phyloP scores from a whole-genome alignment of 2,329 filamentous ascomycete genomes.

The Blastomyces emzantsi region DNA sequence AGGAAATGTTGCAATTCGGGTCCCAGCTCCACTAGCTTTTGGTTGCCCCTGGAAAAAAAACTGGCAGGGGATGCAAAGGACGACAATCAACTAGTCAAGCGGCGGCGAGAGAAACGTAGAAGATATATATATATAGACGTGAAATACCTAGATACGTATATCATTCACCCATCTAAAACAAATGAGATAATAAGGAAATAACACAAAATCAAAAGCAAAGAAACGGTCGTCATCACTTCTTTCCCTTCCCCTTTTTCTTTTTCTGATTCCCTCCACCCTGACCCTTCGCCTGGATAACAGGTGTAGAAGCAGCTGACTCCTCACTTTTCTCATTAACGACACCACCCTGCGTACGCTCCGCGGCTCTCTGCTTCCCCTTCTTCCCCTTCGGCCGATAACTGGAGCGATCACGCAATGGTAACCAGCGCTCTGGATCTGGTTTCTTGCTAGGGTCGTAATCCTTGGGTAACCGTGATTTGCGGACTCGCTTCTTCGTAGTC shows the following conservation, averaged over 20 bases:
- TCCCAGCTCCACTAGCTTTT: no score
- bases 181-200: neutral
- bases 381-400: conserved; percentile 84
- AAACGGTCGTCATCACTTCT: conserved; percentile 26
- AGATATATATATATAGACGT: neutral
- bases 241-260: conserved; percentile 45
- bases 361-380: conserved; percentile 78
- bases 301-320: conserved; percentile 35
- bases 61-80: neutral
- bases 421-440: conserved; percentile 84
- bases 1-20: no score
- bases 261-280: conserved; percentile 31
- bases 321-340: conserved; percentile 63
- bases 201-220: neutral
- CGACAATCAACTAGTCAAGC: neutral
- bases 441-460: conserved; percentile 62
- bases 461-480: conserved; percentile 41
- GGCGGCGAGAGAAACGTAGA: neutral
- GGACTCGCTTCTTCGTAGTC: conserved; percentile 33
- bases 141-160: neutral
- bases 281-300: conserved; percentile 23
- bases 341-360: conserved; percentile 76
- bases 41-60: neutral
- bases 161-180: neutral
- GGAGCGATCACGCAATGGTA: conserved; percentile 80